These are phyloP conservation scores for Blastobotrys elegans DNA, from an alignment of 1,139 yeast species.

Conservation along the genomic window DNA sequence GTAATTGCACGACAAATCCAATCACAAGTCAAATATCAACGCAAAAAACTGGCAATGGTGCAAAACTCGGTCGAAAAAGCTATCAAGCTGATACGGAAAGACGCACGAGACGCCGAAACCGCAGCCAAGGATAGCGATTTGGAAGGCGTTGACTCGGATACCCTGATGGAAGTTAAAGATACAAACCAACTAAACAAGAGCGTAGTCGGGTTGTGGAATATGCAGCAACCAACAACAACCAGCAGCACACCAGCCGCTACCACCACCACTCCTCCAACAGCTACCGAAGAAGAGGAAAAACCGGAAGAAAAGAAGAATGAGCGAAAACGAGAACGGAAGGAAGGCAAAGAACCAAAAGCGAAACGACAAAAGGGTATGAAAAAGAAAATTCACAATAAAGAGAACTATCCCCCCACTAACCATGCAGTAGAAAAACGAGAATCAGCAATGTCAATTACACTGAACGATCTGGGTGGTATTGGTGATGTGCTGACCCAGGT, in stretches of 20 bases:
- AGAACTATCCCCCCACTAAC: slow-evolving; percentile 4
- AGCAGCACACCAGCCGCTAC: slow-evolving; percentile 12
- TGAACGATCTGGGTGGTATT: slow-evolving; percentile 84
- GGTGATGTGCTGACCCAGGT: slow-evolving; percentile 77
- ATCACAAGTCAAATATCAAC: slow-evolving; percentile 36
- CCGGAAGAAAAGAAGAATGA: slow-evolving; percentile 25
- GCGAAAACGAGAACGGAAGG: slow-evolving; percentile 31
- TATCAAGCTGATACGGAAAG: slow-evolving; percentile 39
- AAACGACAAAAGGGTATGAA: slow-evolving; percentile 37
- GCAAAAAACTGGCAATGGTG: slow-evolving; percentile 58
- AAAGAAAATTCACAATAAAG: neutral
- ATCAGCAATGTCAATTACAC: slow-evolving; percentile 39
- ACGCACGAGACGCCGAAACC: slow-evolving; percentile 38
- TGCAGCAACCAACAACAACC: slow-evolving; percentile 5
- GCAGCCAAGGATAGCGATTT: slow-evolving; percentile 32
- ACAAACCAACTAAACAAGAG: slow-evolving; percentile 67
- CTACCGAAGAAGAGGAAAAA: slow-evolving; percentile 22
- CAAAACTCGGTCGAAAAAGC: slow-evolving; percentile 58
- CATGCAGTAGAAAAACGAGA: slow-evolving; percentile 21
- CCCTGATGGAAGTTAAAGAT: slow-evolving; percentile 51
- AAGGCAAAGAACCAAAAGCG: slow-evolving; percentile 25
- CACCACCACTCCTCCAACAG: slow-evolving; percentile 1
- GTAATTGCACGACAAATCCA: slow-evolving; percentile 4
- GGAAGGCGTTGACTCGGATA: slow-evolving; percentile 41
- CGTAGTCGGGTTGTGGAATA: slow-evolving; percentile 67